A percentile compares a stretch with the other conserved stretches of the same genome.
Evolutionary conservation across 2,329 filamentous ascomycete genomes (phyloP).

Genomic region (Clonostachys byssicola): DNA sequence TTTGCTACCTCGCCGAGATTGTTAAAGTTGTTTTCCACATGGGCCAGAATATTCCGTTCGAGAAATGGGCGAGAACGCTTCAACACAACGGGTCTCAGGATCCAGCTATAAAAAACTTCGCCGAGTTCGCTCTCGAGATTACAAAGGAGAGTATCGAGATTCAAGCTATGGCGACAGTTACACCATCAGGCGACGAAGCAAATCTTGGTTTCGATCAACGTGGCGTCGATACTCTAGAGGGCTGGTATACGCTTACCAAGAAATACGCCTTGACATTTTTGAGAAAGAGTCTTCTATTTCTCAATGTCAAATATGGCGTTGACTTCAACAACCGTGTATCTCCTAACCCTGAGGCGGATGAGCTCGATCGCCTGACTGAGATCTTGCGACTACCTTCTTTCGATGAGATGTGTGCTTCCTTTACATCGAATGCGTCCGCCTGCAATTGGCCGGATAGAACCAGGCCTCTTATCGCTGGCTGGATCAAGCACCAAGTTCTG

Average conservation of each 20-base stretch:
- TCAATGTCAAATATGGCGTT: slow-evolving; percentile 84
- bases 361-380: slow-evolving; percentile 77
- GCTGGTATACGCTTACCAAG: slow-evolving; percentile 58
- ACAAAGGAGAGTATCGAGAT: neutral
- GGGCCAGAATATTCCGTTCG: slow-evolving; percentile 46
- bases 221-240: slow-evolving; percentile 46
- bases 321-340: slow-evolving; percentile 74
- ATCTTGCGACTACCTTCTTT: slow-evolving; percentile 73
- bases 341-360: slow-evolving; percentile 61
- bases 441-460: slow-evolving; percentile 42
- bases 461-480: slow-evolving; percentile 52
- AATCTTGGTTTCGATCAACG: slow-evolving; percentile 51
- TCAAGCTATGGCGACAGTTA: neutral
- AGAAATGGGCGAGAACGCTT: slow-evolving; percentile 42
- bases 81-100: slow-evolving; percentile 36
- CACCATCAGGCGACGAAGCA: neutral
- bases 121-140: slow-evolving; percentile 39
- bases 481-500: slow-evolving; percentile 64
- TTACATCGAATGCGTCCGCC: slow-evolving; percentile 36
- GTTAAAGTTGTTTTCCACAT: slow-evolving; percentile 70
- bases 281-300: slow-evolving; percentile 76
- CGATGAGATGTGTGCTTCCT: slow-evolving; percentile 68
- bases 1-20: slow-evolving; percentile 90
- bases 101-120: slow-evolving; percentile 47
- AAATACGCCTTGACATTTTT: slow-evolving; percentile 90